Conservation (phyloP, 148 eudicot species). For the Chenopodium album region DNA sequence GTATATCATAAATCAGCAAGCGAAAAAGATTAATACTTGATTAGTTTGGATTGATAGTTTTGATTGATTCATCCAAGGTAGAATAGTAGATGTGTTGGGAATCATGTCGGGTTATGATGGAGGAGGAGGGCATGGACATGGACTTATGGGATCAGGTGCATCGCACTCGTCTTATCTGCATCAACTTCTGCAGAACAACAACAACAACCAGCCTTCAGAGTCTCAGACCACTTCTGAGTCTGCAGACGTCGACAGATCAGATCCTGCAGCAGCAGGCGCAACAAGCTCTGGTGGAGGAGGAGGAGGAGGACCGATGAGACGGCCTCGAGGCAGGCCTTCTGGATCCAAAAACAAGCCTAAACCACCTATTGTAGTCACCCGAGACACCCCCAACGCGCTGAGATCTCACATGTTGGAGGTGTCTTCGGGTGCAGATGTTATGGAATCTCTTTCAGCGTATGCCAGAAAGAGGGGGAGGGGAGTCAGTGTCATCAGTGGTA, state of each 20-base stretch:
- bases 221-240: constrained; percentile 28
- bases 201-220: constrained; percentile 10
- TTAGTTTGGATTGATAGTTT: too few relatives aligned
- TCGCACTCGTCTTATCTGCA: constrained; percentile 17
- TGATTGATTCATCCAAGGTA: not conserved
- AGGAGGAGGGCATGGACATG: constrained; percentile 11
- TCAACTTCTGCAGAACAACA: constrained; percentile 15
- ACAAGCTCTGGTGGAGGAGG: constrained; percentile 18
- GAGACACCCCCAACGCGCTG: constrained; percentile 40
- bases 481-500: constrained; percentile 35
- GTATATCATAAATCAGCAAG: not conserved
- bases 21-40: too few relatives aligned
- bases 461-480: constrained; percentile 35
- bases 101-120: constrained; percentile 27
- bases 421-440: constrained; percentile 30
- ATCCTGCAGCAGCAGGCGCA: constrained; percentile 11
- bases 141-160: constrained; percentile 7
- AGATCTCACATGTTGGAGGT: constrained; percentile 43
- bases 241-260: constrained; percentile 17
- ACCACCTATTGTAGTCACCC: constrained; percentile 36
- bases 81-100: constrained; percentile 12
- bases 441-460: constrained; percentile 28
- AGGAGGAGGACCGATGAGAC: constrained; percentile 15
- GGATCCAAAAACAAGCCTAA: constrained; percentile 43
- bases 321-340: constrained; percentile 40